These are phyloP conservation scores for Xanthoceras sorbifolium DNA, from an alignment of 345 rosid species.

Conservation along the genomic window DNA sequence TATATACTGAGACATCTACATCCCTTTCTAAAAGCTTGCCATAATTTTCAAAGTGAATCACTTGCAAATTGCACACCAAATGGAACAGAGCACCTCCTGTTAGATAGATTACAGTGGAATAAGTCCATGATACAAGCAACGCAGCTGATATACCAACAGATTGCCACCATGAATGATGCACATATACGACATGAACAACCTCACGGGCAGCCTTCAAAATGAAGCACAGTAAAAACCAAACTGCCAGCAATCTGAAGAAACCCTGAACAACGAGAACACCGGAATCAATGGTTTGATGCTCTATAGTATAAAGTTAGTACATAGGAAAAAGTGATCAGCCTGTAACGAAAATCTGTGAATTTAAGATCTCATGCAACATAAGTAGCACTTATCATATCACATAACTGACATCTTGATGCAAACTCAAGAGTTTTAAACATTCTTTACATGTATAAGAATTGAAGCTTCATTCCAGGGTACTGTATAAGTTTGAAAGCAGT, in stretches of 20 bases:
- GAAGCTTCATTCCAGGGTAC: no score
- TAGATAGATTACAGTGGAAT: slow-evolving; percentile 25
- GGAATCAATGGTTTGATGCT: neutral
- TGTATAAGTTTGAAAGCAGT: no score
- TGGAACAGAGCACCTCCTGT: slow-evolving; percentile 39
- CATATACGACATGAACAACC: slow-evolving; percentile 17
- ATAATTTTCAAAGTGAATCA: slow-evolving; percentile 40
- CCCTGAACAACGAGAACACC: slow-evolving; percentile 28
- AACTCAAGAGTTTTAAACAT: no score
- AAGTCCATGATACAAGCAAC: slow-evolving; percentile 34
- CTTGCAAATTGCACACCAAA: slow-evolving; percentile 36
- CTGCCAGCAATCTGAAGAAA: slow-evolving; percentile 34
- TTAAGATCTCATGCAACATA: neutral
- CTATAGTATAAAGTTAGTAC: neutral
- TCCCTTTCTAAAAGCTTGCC: slow-evolving; percentile 42
- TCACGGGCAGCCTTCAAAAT: slow-evolving; percentile 35
- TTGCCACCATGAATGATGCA: slow-evolving; percentile 29
- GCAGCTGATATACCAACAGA: slow-evolving; percentile 21
- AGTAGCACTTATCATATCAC: neutral
- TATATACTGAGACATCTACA: slow-evolving; percentile 27
- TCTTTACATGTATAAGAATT: no score
- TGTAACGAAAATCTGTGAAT: neutral
- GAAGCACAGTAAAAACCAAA: slow-evolving; percentile 33
- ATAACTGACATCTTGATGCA: no score
- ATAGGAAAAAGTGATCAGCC: no score